A percentile compares a stretch with the other conserved stretches of the same genome.
Conservation (phyloP, 129 eudicot species). For the Gnaphalium uliginosum region DNA sequence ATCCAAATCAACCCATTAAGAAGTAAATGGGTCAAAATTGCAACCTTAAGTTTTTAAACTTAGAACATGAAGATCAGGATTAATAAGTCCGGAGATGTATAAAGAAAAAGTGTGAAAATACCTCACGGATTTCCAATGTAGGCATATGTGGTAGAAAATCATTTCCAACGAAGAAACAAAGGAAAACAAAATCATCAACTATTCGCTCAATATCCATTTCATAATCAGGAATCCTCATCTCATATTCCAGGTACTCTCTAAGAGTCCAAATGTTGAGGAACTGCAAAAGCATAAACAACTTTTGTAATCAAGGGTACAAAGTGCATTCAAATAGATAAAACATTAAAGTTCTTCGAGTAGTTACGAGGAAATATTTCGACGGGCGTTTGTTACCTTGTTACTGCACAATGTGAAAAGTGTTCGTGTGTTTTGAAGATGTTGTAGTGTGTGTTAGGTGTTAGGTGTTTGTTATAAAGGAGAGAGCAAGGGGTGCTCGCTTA, state of each 20-base stretch:
- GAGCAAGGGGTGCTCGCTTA: too few relatives aligned
- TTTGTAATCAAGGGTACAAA: not conserved
- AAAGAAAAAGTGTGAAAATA: conserved; percentile 29
- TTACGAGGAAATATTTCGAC: not conserved
- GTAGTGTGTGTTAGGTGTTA: not conserved
- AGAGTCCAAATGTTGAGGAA: conserved; percentile 90
- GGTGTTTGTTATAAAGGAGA: too few relatives aligned
- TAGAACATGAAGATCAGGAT: not conserved
- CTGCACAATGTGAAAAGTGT: not conserved
- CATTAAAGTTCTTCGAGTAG: not conserved
- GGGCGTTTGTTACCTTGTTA: not conserved
- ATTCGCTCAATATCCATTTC: conserved; percentile 81
- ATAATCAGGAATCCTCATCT: conserved; percentile 67
- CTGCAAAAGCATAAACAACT: conserved; percentile 50
- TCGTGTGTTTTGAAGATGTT: not conserved
- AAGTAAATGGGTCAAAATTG: not conserved
- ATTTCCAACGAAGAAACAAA: conserved; percentile 97
- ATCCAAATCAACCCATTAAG: not conserved
- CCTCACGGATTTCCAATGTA: conserved; percentile 97
- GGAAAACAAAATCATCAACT: conserved; percentile 86
- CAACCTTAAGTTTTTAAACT: not conserved
- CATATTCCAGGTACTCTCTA: conserved; percentile 83
- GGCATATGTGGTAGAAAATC: conserved; percentile 99
- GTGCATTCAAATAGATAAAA: not conserved
- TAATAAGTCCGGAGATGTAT: not conserved